phyloP scores from a whole-genome alignment of 371 early-diverging fungal species.

The Actinomortierella ambigua region DNA sequence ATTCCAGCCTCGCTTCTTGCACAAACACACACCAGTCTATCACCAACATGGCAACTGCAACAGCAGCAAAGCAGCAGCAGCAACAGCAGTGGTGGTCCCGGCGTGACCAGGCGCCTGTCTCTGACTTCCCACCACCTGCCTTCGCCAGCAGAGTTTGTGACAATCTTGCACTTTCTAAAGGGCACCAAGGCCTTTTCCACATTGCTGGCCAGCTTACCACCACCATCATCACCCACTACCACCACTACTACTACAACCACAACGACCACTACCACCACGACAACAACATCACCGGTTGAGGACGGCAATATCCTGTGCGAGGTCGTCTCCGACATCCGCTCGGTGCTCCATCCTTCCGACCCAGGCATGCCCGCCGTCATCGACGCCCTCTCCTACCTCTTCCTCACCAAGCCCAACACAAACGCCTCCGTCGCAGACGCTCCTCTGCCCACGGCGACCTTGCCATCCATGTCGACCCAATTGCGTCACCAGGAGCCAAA shows the following conservation, averaged over 20 bases:
- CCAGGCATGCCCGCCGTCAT: conserved; percentile 7
- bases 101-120: not conserved
- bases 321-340: conserved; percentile 1
- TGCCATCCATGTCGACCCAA: conserved; percentile 10
- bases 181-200: not conserved
- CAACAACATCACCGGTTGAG: not conserved
- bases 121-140: conserved; percentile 7
- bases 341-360: conserved; percentile 13
- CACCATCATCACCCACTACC: too few relatives aligned
- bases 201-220: too few relatives aligned
- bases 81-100: not conserved
- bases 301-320: conserved; percentile 8
- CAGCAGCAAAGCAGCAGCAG: not conserved
- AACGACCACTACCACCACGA: conserved; percentile 3
- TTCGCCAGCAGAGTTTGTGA: conserved; percentile 10
- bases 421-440: conserved; percentile 7
- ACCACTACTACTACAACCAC: too few relatives aligned
- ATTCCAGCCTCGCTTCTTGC: conserved; percentile 6
- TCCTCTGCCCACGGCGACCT: conserved; percentile 8
- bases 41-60: not conserved
- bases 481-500: not conserved
- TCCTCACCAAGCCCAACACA: too few relatives aligned
- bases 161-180: conserved; percentile 7
- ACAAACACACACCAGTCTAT: not conserved
- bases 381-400: too few relatives aligned